phyloP scores from a whole-genome alignment of 352 stramenopile species.

The Phytophthora sojae region DNA sequence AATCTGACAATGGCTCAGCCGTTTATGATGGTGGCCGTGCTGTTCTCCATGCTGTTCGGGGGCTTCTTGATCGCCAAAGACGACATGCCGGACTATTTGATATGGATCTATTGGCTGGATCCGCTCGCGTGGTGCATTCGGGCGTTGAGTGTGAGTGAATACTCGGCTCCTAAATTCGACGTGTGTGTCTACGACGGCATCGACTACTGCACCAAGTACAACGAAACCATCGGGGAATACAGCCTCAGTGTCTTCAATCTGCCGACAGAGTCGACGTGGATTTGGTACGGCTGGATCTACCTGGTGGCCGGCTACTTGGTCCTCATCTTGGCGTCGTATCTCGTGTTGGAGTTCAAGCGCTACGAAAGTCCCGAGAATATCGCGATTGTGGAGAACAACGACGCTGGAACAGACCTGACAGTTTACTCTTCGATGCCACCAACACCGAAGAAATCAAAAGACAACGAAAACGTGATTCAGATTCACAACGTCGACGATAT shows the following conservation, averaged over 20 bases:
- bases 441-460: constrained; percentile 30
- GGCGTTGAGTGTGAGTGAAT: constrained; percentile 65
- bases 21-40: constrained; percentile 64
- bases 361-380: constrained; percentile 36
- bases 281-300: constrained; percentile 63
- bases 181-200: constrained; percentile 55
- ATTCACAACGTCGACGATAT: no score
- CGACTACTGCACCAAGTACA: constrained; percentile 55
- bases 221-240: constrained; percentile 46
- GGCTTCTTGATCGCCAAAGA: constrained; percentile 70
- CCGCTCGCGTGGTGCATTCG: constrained; percentile 74
- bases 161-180: constrained; percentile 46
- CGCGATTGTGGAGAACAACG: constrained; percentile 27
- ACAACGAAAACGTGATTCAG: no score
- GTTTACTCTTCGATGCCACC: constrained; percentile 28
- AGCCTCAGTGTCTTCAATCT: constrained; percentile 59
- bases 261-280: constrained; percentile 48
- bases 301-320: constrained; percentile 45
- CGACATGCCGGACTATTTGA: constrained; percentile 65
- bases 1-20: constrained; percentile 69
- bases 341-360: constrained; percentile 24
- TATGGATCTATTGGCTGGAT: no score
- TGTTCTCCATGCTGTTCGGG: constrained; percentile 75
- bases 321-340: constrained; percentile 37
- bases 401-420: constrained; percentile 24